Evolutionary conservation across 345 rosid species (phyloP).

Genomic region (Salix exigua): DNA sequence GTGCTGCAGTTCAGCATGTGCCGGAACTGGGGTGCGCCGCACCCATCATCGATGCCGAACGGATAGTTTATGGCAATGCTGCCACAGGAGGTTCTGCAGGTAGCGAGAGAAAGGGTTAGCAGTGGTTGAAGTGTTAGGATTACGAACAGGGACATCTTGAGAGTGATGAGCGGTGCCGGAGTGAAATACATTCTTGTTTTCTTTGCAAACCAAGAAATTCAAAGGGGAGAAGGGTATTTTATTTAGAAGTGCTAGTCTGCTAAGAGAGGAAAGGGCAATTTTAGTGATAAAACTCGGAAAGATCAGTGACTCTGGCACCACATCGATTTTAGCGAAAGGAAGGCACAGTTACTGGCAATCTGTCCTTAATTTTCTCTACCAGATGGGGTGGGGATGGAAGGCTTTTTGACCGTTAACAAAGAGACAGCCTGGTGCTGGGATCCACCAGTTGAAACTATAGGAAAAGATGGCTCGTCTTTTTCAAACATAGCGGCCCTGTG

Average conservation of each 20-base stretch:
- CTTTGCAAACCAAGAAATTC: background rate
- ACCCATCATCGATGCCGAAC: constrained; percentile 76
- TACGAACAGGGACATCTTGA: background rate
- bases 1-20: constrained; percentile 67
- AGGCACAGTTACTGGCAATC: background rate
- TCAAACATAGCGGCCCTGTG: constrained; percentile 13
- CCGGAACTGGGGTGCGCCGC: constrained; percentile 80
- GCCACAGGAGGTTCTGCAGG: constrained; percentile 66
- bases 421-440: constrained; percentile 8
- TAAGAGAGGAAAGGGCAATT: background rate
- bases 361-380: constrained; percentile 15
- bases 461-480: background rate
- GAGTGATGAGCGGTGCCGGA: background rate
- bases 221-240: background rate
- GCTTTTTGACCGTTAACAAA: constrained; percentile 6
- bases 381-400: background rate
- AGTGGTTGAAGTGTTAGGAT: background rate
- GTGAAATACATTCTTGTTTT: background rate
- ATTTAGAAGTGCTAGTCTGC: background rate
- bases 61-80: constrained; percentile 67
- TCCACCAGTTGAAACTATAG: constrained; percentile 16
- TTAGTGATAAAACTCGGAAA: background rate
- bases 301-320: background rate
- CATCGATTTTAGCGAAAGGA: background rate
- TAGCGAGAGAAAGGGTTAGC: background rate